These are phyloP conservation scores for Pythium insidiosum DNA, from an alignment of 352 stramenopile genomes.

Conservation along the genomic window DNA sequence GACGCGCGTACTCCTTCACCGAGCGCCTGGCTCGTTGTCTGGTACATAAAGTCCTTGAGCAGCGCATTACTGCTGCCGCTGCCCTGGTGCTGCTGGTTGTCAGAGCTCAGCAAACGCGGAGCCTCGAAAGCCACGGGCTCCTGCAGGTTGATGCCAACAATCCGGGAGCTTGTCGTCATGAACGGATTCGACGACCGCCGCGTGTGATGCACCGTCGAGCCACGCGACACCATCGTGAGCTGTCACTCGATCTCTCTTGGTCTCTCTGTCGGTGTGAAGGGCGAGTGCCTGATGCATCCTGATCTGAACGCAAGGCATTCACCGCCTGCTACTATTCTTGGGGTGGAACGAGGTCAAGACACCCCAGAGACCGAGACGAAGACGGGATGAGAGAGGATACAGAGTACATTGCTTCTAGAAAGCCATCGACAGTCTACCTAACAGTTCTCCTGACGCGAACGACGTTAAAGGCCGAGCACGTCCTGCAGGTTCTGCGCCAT, in stretches of 20 bases:
- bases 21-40: conserved; percentile 50
- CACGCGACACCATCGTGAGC: conserved; percentile 52
- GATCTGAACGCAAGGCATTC: too few species aligned
- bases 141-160: conserved; percentile 68
- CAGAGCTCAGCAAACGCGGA: conserved; percentile 22
- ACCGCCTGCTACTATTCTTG: too few species aligned
- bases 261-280: too few species aligned
- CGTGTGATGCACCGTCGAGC: conserved; percentile 64
- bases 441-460: too few species aligned
- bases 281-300: too few species aligned
- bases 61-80: background rate
- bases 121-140: conserved; percentile 62
- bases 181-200: conserved; percentile 70
- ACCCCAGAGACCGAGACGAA: too few species aligned
- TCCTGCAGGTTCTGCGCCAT: conserved; percentile 39
- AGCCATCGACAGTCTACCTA: too few species aligned
- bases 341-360: too few species aligned
- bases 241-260: too few species aligned
- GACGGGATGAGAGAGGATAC: too few species aligned
- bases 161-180: conserved; percentile 81
- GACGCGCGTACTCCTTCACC: conserved; percentile 31
- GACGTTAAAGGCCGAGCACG: conserved; percentile 16
- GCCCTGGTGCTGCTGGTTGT: conserved; percentile 22
- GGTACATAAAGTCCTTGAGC: conserved; percentile 76
- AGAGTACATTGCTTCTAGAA: too few species aligned